A percentile compares a stretch with the other conserved stretches of the same genome.
These are phyloP conservation scores for Curvularia spicifera DNA, from an alignment of 2,329 filamentous ascomycete genomes.

Conservation along the genomic window DNA sequence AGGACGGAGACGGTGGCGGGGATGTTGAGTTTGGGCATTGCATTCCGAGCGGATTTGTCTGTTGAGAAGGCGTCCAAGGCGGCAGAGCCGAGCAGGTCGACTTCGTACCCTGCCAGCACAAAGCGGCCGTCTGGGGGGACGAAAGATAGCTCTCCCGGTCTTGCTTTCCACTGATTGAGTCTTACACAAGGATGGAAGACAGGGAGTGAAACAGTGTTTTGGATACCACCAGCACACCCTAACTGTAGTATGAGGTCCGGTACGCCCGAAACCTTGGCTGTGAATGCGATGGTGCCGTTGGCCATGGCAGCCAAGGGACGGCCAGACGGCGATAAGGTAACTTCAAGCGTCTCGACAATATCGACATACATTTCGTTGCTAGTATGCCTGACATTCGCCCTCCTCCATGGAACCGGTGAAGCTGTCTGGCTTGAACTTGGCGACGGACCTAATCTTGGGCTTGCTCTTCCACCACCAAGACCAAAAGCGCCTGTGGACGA, in stretches of 20 bases:
- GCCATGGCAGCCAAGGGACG: conserved; percentile 84
- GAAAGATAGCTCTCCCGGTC: conserved; percentile 91
- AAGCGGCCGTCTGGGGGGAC: conserved; percentile 94
- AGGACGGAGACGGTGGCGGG: conserved; percentile 83
- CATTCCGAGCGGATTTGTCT: conserved; percentile 27
- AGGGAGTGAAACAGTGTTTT: conserved; percentile 78
- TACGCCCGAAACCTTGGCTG: conserved; percentile 90
- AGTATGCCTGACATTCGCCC: conserved; percentile 91
- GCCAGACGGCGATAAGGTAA: conserved; percentile 89
- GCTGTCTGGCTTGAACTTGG: conserved; percentile 42
- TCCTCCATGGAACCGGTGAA: conserved; percentile 79
- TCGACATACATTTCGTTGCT: conserved; percentile 98
- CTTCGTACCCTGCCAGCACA: conserved; percentile 91
- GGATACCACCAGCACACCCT: conserved; percentile 74
- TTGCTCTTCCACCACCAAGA: conserved; percentile 25
- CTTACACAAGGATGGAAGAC: conserved; percentile 97
- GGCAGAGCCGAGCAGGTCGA: conserved; percentile 81
- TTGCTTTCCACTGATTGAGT: conserved; percentile 85
- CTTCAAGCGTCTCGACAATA: conserved; percentile 85
- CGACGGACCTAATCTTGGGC: conserved; percentile 32
- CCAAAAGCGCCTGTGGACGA: conserved; percentile 19
- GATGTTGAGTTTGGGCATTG: conserved; percentile 69
- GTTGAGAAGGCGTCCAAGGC: conserved; percentile 45
- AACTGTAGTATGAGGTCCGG: conserved; percentile 87
- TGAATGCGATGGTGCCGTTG: conserved; percentile 93